Evolutionary conservation across 2,329 filamentous ascomycete genomes (phyloP).

Genomic region (Penicillium sp.): DNA sequence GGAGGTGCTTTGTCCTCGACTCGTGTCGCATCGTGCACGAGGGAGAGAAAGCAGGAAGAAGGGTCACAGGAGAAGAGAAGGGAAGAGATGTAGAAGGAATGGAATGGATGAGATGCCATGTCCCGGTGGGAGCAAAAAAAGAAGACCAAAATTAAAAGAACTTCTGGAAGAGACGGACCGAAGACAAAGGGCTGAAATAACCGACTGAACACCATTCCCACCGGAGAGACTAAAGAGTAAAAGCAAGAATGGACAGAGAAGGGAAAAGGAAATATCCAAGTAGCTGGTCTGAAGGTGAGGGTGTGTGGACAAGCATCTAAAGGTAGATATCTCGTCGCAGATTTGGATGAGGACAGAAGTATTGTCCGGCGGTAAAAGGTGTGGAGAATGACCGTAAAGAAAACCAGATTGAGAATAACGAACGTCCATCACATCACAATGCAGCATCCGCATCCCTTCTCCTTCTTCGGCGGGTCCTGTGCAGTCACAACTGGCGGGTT

Average conservation of each 20-base stretch:
- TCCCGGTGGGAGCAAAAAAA: constrained; percentile 15
- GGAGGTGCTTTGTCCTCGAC: neutral
- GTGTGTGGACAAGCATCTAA: constrained; percentile 22
- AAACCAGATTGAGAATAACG: constrained; percentile 23
- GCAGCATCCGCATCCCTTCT: constrained; percentile 70
- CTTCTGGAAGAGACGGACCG: constrained; percentile 13
- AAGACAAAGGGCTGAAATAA: constrained; percentile 17
- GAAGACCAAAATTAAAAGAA: constrained; percentile 24
- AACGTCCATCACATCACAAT: constrained; percentile 69
- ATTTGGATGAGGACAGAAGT: neutral
- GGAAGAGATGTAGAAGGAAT: constrained; percentile 25
- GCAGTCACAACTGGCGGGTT: constrained; percentile 57
- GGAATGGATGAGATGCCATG: constrained; percentile 28
- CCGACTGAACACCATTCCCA: constrained; percentile 31
- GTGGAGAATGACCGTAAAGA: neutral
- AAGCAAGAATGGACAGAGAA: constrained; percentile 23
- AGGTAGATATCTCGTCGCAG: constrained; percentile 25
- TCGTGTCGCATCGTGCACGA: neutral
- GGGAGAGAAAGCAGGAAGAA: constrained; percentile 3
- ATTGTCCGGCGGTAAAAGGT: neutral
- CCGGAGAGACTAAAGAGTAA: constrained; percentile 25
- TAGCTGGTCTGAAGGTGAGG: constrained; percentile 7
- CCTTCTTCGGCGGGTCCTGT: constrained; percentile 58
- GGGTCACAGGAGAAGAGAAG: constrained; percentile 21
- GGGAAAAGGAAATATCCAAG: constrained; percentile 16